Base-by-base conservation (phyloP, 208 protist species). In the Naegleria gruberi region DNA sequence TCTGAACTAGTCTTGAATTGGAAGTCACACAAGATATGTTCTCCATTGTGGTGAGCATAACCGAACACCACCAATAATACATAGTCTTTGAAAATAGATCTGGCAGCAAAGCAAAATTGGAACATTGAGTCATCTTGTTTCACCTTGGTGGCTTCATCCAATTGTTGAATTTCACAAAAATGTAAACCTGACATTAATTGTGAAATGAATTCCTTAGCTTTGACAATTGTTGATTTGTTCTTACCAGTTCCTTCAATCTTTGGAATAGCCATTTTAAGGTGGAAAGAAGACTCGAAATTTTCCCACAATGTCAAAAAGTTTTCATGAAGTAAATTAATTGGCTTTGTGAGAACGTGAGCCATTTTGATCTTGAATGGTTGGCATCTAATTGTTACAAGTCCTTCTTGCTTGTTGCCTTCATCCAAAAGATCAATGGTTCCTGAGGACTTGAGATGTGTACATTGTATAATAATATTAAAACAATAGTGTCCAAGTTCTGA, bases 271-370 rank as follows among this genome's bases (percentile, higher is more conserved):
- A 87, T 55, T 10, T 41, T 87, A 6, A 46, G n/a, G 65, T 65
- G 45, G 45, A 88, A 65, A 1, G n/a, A 40, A 8, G 5, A 26
- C 3, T 65, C 45, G 43, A 26, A 88, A 4, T 30, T 42, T 41
- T 88, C 84, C 84, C 84, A 88, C 1, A 88, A 37, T 12, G 84
- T 65, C 37, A 88, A 88, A 42, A 88, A 88, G 8, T 88, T 45
- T 40, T 41, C 1, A 65, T 88, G 84, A 41, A 40, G 19, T 30
- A 88, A 43, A 34, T 23, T 15, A 17, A 46, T 65, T 41, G 84
- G 84, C n/a, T 4, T 30, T 40, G 5, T 42, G 5, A 88, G n/a
- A 4, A 88, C 41, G 12, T 88, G 45, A 12, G 6, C 41, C 12
- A 65, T 34, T 41, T 47, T 47, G 46, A 88, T 65, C 5, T 44